phyloP scores from a whole-genome alignment of 257 asterid genomes.

The Thymus quinquecostatus region DNA sequence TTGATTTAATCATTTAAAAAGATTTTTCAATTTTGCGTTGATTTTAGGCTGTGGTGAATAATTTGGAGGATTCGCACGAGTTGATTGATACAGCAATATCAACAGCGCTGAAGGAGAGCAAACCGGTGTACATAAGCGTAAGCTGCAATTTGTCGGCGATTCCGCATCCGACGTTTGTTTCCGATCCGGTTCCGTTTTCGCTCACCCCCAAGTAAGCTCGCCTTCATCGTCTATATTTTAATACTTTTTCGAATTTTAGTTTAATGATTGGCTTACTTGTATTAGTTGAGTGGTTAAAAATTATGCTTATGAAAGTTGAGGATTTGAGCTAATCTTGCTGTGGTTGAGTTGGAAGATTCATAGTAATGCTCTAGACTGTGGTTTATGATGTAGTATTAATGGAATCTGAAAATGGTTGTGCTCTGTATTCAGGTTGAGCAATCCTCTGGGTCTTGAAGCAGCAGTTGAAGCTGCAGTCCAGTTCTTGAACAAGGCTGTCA shows the following conservation, averaged over 20 bases:
- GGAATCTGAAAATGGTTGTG: neutral
- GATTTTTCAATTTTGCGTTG: neutral
- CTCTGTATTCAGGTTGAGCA: conserved; percentile 48
- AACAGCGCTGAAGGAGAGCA: conserved; percentile 49
- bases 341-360: too few species aligned
- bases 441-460: conserved; percentile 56
- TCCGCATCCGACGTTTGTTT: conserved; percentile 45
- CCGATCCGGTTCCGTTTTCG: conserved; percentile 43
- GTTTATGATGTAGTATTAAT: too few species aligned
- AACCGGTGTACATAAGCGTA: conserved; percentile 46
- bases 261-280: too few species aligned
- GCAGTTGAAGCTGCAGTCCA: conserved; percentile 71
- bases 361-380: neutral
- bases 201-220: conserved; percentile 40
- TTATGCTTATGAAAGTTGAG: too few species aligned
- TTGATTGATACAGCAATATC: conserved; percentile 46
- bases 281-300: too few species aligned
- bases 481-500: conserved; percentile 68
- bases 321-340: too few species aligned
- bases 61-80: conserved; percentile 48
- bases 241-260: too few species aligned
- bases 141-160: conserved; percentile 48
- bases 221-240: neutral
- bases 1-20: neutral
- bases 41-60: conserved; percentile 46